A percentile compares a stretch with the other conserved stretches of the same genome.
Evolutionary conservation across 1,139 yeast genomes (phyloP).

Genomic region (Sugiyamaella grinbergsii): DNA sequence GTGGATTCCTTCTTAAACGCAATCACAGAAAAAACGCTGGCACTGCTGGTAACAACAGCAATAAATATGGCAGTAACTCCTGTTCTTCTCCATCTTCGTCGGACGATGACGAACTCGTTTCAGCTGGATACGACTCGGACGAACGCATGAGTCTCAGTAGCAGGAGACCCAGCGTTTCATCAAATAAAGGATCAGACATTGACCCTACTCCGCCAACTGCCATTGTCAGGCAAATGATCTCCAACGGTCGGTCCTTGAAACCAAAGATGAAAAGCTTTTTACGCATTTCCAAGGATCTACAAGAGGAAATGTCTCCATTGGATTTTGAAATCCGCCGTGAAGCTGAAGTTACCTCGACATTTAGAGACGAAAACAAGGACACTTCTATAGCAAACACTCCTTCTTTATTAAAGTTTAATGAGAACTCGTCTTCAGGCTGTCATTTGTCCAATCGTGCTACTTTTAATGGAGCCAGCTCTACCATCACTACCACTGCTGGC

Average conservation of each 20-base stretch:
- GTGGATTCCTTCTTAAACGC: slow-evolving; percentile 23
- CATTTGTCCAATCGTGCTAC: neutral
- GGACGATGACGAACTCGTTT: slow-evolving; percentile 27
- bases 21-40: slow-evolving; percentile 1
- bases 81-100: slow-evolving; percentile 29
- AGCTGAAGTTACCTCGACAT: slow-evolving; percentile 39
- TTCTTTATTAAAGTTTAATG: neutral
- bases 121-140: slow-evolving; percentile 35
- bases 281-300: slow-evolving; percentile 40
- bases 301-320: slow-evolving; percentile 40
- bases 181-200: slow-evolving; percentile 1
- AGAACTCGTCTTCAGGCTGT: neutral
- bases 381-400: neutral
- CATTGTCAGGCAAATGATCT: slow-evolving; percentile 26
- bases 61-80: neutral
- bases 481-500: neutral
- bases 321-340: slow-evolving; percentile 42
- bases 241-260: slow-evolving; percentile 33
- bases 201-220: slow-evolving; percentile 17
- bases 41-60: neutral
- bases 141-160: slow-evolving; percentile 34
- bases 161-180: slow-evolving; percentile 28
- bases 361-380: slow-evolving; percentile 33
- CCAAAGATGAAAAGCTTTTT: slow-evolving; percentile 40
- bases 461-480: neutral